Conservation (phyloP, 495 filamentous ascomycete species). For the Lophiostoma macrostomum region DNA sequence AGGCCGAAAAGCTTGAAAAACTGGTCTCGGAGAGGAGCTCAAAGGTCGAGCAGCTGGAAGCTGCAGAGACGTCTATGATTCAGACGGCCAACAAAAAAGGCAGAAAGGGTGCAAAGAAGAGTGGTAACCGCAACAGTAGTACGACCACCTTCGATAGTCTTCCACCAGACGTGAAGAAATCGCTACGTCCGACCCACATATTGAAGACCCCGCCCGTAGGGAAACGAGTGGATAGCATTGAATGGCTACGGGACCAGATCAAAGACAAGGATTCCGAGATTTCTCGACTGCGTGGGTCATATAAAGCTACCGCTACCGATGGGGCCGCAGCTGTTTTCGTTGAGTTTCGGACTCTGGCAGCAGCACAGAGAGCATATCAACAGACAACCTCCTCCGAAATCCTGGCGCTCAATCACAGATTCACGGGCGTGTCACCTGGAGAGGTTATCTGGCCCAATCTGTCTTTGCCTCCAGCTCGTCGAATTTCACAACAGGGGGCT, state of each 20-base stretch:
- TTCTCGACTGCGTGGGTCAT: slow-evolving; percentile 17
- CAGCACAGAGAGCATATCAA: slow-evolving; percentile 39
- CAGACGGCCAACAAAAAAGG: slow-evolving; percentile 28
- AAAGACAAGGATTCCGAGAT: slow-evolving; percentile 27
- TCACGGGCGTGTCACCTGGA: slow-evolving; percentile 33
- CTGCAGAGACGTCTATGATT: slow-evolving; percentile 37
- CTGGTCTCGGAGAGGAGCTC: slow-evolving; percentile 32
- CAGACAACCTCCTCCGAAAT: slow-evolving; percentile 26
- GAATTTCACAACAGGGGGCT: slow-evolving; percentile 35
- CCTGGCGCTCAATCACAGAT: slow-evolving; percentile 33
- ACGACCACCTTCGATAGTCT: slow-evolving; percentile 8
- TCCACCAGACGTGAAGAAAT: slow-evolving; percentile 11
- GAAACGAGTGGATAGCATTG: slow-evolving; percentile 38
- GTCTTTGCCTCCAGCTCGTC: slow-evolving; percentile 17
- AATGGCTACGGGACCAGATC: slow-evolving; percentile 27
- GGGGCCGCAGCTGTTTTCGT: slow-evolving; percentile 38
- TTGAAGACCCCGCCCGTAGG: slow-evolving; percentile 29
- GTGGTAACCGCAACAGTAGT: slow-evolving; percentile 5
- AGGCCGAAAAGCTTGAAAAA: slow-evolving; percentile 33
- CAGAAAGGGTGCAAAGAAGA: slow-evolving; percentile 14
- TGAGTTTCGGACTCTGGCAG: slow-evolving; percentile 35
- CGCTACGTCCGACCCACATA: slow-evolving; percentile 35
- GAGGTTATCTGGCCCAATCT: slow-evolving; percentile 43
- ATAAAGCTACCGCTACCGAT: slow-evolving; percentile 5
- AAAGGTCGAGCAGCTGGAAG: slow-evolving; percentile 34